Base-by-base conservation (phyloP, 2,329 filamentous ascomycete species). In the Calonectria pauciramosa region DNA sequence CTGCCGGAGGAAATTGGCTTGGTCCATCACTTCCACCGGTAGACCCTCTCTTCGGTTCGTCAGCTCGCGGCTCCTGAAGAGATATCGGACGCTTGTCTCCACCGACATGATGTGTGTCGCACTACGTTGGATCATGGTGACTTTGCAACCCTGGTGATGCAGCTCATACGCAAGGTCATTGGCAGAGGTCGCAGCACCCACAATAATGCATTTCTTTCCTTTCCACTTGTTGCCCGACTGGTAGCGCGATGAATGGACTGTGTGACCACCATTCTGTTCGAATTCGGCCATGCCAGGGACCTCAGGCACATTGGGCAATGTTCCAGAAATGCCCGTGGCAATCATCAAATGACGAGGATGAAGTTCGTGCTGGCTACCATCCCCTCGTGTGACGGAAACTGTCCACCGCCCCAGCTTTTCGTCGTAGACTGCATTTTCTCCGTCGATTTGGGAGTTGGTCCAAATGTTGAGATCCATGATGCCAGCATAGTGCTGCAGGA, bases 381-480 rank as follows among this genome's bases (percentile, higher is more conserved):
- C 68, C 44, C 26, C 41, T 28, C 56, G 38, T 10, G 56, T 70
- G 30, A 70, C 20, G n/a, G 56, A 64, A 52, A 70, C 34, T 9
- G 68, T 32, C 68, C 68, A 70, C 11, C 10, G 18, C 1, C 41
- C 30, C n/a, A 16, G 5, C 7, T 64, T 20, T 30, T 70, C 68
- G 28, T 70, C 56, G 16, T 65, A 70, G 7, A 44, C 23, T 26
- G 68, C 56, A 18, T 41, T 64, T 32, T 52, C n/a, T n/a, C 68
- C 68, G n/a, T 70, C 68, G 10, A 70, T 54, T 16, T 54, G 30
- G 1, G 68, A 64, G 13, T 65, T 70, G 44, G 56, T 64, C 68
- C 68, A 70, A 44, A 70, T 41, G 44, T 70, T 70, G 23, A 70
- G 68, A 26, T 70, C 59, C 68, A 70, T 70, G 18, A 70, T 70